Percentiles rank a stretch among this genome's conserved stretches.
These are phyloP conservation scores for Xylaria grammica DNA, from an alignment of 495 filamentous ascomycete genomes.

Conservation along the genomic window DNA sequence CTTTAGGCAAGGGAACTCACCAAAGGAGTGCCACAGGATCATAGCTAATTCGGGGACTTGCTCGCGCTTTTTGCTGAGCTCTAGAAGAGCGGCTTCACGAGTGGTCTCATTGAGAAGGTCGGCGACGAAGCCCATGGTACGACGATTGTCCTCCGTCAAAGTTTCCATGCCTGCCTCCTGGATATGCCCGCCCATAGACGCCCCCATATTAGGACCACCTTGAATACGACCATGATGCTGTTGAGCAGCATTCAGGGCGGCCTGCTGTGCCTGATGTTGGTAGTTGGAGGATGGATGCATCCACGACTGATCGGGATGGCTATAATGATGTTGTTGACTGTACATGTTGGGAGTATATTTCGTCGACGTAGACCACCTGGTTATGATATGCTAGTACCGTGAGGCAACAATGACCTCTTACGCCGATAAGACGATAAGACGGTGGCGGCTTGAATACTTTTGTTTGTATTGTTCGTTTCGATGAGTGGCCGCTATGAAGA, in stretches of 20 bases:
- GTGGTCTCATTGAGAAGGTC: constrained; percentile 88
- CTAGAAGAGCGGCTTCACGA: constrained; percentile 88
- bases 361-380: constrained; percentile 42
- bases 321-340: constrained; percentile 76
- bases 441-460: background rate
- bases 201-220: constrained; percentile 59
- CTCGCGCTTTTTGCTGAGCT: constrained; percentile 98
- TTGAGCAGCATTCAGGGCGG: constrained; percentile 62
- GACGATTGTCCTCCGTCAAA: constrained; percentile 87
- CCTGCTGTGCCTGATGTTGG: constrained; percentile 67
- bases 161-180: constrained; percentile 59
- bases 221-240: constrained; percentile 74
- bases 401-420: constrained; percentile 11
- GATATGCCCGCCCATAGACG: constrained; percentile 52
- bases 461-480: background rate
- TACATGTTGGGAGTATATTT: constrained; percentile 51
- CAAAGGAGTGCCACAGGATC: constrained; percentile 98
- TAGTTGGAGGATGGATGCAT: constrained; percentile 59
- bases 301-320: constrained; percentile 77
- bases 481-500: background rate
- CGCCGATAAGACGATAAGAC: background rate
- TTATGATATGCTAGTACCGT: constrained; percentile 3
- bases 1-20: constrained; percentile 56
- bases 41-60: constrained; percentile 96
- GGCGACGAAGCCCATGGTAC: constrained; percentile 90